Conservation (phyloP, 1,139 yeast species). For the Yamadazyma songkhlaensis region DNA sequence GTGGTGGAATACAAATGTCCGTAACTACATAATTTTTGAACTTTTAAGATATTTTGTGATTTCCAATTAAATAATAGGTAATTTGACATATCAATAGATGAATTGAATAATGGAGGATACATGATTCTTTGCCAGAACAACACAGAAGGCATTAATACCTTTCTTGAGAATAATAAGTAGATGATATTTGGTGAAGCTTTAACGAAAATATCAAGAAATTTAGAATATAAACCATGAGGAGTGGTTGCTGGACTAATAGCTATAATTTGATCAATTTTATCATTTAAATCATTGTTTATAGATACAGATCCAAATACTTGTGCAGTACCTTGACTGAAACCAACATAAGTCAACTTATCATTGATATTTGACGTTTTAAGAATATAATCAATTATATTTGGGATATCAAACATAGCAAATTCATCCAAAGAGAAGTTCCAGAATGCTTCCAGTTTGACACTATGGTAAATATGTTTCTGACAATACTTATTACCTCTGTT, state of each 20-base stretch:
- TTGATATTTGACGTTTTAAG: constrained; percentile 19
- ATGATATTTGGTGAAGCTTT: constrained; percentile 77
- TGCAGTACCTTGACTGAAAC: constrained; percentile 90
- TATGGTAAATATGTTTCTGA: constrained; percentile 37
- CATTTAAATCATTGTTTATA: constrained; percentile 64
- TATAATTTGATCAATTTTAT: constrained; percentile 66
- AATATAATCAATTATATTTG: constrained; percentile 42
- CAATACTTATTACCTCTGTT: constrained; percentile 89
- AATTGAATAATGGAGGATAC: constrained; percentile 79
- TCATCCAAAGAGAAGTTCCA: constrained; percentile 50
- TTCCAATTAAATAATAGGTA: constrained; percentile 75
- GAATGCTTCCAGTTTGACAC: constrained; percentile 36
- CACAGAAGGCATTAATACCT: constrained; percentile 72
- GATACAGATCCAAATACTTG: constrained; percentile 84
- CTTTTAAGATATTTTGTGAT: constrained; percentile 60
- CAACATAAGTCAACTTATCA: constrained; percentile 63
- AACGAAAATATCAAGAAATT: constrained; percentile 70
- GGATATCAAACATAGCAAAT: constrained; percentile 47
- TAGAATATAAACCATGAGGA: constrained; percentile 79
- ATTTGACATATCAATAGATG: constrained; percentile 69
- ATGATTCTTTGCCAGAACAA: constrained; percentile 79
- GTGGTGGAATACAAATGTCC: constrained; percentile 88
- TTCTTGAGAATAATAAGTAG: constrained; percentile 71
- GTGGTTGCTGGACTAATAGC: constrained; percentile 95
- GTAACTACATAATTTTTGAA: constrained; percentile 75